Evolutionary conservation across 2,329 filamentous ascomycete genomes (phyloP).

Genomic region (Domatiomyces catenatus): DNA sequence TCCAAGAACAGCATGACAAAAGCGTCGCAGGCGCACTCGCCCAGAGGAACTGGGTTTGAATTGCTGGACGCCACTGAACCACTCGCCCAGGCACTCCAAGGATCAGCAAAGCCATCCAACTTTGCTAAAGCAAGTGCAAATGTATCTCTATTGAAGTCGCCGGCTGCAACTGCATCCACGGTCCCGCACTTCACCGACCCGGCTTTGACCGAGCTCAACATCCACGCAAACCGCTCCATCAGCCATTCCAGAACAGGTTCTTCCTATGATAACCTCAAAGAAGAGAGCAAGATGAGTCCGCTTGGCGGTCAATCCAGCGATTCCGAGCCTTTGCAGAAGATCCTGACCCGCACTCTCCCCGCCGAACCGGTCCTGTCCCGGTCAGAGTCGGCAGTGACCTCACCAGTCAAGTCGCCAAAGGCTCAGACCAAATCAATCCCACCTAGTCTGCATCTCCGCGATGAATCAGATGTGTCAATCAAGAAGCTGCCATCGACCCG

Average conservation of each 20-base stretch:
- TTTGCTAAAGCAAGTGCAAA: constrained; percentile 28
- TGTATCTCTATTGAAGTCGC: constrained; percentile 25
- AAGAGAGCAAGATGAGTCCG: neutral
- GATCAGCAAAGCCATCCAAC: constrained; percentile 28
- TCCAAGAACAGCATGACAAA: constrained; percentile 10
- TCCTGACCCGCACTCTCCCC: neutral
- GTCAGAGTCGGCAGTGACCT: neutral
- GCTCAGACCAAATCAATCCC: neutral
- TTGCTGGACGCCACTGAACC: constrained; percentile 4
- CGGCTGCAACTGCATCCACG: constrained; percentile 24
- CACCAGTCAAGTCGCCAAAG: neutral
- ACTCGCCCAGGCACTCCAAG: constrained; percentile 22
- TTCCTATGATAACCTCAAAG: constrained; percentile 4
- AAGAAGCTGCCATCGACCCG: neutral
- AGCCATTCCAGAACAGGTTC: constrained; percentile 15
- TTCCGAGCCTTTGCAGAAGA: neutral
- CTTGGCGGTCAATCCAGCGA: neutral
- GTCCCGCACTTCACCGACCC: constrained; percentile 25
- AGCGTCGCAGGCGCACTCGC: constrained; percentile 13
- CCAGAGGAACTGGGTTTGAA: constrained; percentile 9
- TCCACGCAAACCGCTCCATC: constrained; percentile 20
- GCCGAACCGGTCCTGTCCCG: neutral
- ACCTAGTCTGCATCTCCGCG: neutral
- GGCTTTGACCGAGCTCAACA: constrained; percentile 32
- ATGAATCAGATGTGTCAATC: neutral